A percentile compares a stretch with the other conserved stretches of the same genome.
Conservation (phyloP, 805 yeast species). For the Metschnikowia chrysomelidarum region DNA sequence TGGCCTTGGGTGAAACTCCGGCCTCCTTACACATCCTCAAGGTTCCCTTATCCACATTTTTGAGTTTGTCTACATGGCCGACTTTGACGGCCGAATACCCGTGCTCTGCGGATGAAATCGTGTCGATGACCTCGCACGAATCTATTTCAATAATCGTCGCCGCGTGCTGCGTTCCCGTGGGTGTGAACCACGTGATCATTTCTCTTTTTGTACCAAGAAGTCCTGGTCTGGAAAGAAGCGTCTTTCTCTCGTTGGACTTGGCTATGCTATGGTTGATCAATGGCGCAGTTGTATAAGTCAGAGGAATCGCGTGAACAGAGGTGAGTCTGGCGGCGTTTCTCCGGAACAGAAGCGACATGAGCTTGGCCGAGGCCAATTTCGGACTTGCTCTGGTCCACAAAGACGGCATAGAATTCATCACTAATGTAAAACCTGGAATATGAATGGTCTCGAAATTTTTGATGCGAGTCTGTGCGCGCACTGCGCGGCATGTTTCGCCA, state of each 20-base stretch:
- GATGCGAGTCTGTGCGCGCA: slow-evolving; percentile 9
- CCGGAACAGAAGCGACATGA: slow-evolving; percentile 7
- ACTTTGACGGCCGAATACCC: slow-evolving; percentile 86
- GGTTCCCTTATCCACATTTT: slow-evolving; percentile 54
- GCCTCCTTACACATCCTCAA: slow-evolving; percentile 80
- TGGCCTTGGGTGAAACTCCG: slow-evolving; percentile 77
- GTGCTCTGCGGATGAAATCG: slow-evolving; percentile 65
- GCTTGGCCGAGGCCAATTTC: slow-evolving; percentile 6
- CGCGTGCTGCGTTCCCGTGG: slow-evolving; percentile 66
- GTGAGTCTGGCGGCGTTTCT: slow-evolving; percentile 44
- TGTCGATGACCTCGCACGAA: slow-evolving; percentile 79
- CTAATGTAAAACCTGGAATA: not conserved
- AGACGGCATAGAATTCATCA: slow-evolving; percentile 7
- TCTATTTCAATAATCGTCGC: slow-evolving; percentile 88
- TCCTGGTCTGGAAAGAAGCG: slow-evolving; percentile 78
- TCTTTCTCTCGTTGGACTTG: slow-evolving; percentile 66
- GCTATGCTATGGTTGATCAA: slow-evolving; percentile 64
- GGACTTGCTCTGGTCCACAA: slow-evolving; percentile 11
- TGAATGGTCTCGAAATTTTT: slow-evolving; percentile 6
- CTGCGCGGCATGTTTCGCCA: slow-evolving; percentile 9
- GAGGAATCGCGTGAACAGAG: slow-evolving; percentile 52
- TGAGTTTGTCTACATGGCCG: slow-evolving; percentile 73
- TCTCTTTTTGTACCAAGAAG: slow-evolving; percentile 81
- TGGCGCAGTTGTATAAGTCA: slow-evolving; percentile 46
- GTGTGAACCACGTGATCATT: slow-evolving; percentile 81